Conservation (phyloP, 2,329 filamentous ascomycete genomes). For the Alternaria alternata region DNA sequence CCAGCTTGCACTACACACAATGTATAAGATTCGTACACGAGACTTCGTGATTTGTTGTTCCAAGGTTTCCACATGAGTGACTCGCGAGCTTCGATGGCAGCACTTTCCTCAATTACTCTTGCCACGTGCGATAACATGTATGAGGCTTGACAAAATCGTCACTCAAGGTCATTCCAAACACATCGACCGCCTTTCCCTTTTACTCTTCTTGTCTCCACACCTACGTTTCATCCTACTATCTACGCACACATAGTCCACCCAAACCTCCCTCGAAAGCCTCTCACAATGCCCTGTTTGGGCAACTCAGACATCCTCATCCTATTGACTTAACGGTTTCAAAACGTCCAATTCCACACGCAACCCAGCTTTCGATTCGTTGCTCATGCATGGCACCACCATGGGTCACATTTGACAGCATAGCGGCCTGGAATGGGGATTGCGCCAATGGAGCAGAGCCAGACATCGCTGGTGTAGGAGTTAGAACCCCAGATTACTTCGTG, state of each 20-base stretch:
- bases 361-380: background rate
- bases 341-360: background rate
- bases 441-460: constrained; percentile 38
- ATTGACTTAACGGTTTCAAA: too few relatives aligned
- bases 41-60: background rate
- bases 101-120: background rate
- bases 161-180: background rate
- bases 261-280: background rate
- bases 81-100: background rate
- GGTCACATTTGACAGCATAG: constrained; percentile 39
- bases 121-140: background rate
- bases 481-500: background rate
- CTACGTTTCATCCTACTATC: background rate
- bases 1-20: background rate
- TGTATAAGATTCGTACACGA: background rate
- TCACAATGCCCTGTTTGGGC: background rate
- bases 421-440: constrained; percentile 31
- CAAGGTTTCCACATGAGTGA: too few relatives aligned
- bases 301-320: background rate
- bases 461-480: constrained; percentile 42
- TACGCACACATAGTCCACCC: background rate
- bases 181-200: background rate
- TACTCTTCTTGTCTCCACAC: background rate
- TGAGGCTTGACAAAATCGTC: background rate
- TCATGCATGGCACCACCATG: constrained; percentile 38